These are phyloP conservation scores for Claviceps spartinae DNA, from an alignment of 2,329 filamentous ascomycete genomes.

Conservation along the genomic window DNA sequence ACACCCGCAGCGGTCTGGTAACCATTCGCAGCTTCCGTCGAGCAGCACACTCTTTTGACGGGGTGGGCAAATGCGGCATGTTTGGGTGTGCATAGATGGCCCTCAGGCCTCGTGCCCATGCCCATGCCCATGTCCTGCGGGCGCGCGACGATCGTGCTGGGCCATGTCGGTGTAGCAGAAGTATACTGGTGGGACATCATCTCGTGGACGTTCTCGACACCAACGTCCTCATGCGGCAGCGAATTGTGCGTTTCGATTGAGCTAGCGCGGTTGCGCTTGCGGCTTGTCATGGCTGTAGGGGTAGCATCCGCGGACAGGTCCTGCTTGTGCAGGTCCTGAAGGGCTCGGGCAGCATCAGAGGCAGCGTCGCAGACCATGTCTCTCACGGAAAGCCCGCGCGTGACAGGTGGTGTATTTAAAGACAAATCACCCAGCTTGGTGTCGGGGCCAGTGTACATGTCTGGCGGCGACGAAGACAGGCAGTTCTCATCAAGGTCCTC, in stretches of 20 bases:
- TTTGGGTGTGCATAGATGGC: slow-evolving; percentile 23
- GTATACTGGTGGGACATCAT: slow-evolving; percentile 32
- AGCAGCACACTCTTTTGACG: slow-evolving; percentile 55
- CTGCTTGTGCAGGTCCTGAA: slow-evolving; percentile 48
- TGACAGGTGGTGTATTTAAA: slow-evolving; percentile 32
- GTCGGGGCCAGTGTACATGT: slow-evolving; percentile 40
- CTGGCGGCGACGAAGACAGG: slow-evolving; percentile 40
- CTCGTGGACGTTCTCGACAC: slow-evolving; percentile 26
- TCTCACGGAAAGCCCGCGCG: slow-evolving; percentile 34
- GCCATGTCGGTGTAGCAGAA: slow-evolving; percentile 18
- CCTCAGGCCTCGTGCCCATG: slow-evolving; percentile 10
- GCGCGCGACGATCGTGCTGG: slow-evolving; percentile 23
- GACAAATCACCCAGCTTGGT: slow-evolving; percentile 37
- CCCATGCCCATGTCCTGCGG: slow-evolving; percentile 11
- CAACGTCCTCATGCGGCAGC: slow-evolving; percentile 53
- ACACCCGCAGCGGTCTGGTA: slow-evolving; percentile 32
- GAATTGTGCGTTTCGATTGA: slow-evolving; percentile 47
- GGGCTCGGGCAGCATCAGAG: slow-evolving; percentile 41
- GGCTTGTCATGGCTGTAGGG: slow-evolving; percentile 21
- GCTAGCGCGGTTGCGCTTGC: slow-evolving; percentile 46
- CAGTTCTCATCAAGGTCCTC: slow-evolving; percentile 40
- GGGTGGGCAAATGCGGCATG: slow-evolving; percentile 32
- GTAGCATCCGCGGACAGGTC: slow-evolving; percentile 25
- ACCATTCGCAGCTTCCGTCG: slow-evolving; percentile 39
- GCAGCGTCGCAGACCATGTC: slow-evolving; percentile 27